Percentiles rank a stretch among this genome's conserved stretches.
Conservation (phyloP, 2,329 filamentous ascomycete species). For the Diaporthe longicolla region DNA sequence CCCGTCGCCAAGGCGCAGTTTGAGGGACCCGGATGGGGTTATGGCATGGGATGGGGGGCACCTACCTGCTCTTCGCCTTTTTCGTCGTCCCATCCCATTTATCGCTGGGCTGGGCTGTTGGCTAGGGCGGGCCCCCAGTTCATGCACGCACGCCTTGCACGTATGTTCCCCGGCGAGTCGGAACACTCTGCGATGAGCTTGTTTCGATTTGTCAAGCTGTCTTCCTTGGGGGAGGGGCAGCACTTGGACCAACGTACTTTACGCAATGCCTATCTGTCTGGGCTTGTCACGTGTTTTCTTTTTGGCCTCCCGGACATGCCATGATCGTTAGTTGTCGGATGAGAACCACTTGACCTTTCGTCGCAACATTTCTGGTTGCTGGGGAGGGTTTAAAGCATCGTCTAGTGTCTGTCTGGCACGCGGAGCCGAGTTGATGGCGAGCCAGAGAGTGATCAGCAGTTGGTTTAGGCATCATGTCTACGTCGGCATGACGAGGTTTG, state of each 20-base stretch:
- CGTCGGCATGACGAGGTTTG: background rate
- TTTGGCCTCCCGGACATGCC: too few species aligned
- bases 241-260: too few species aligned
- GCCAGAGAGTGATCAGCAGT: background rate
- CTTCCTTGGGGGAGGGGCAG: background rate
- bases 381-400: background rate
- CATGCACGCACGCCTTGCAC: conserved; percentile 8
- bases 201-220: conserved; percentile 26
- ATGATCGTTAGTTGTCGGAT: background rate
- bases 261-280: background rate
- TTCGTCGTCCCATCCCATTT: background rate
- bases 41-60: too few species aligned
- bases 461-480: background rate
- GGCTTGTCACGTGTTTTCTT: conserved; percentile 9
- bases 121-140: conserved; percentile 13
- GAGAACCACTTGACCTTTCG: background rate
- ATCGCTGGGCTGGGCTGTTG: background rate
- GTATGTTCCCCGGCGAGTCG: conserved; percentile 5
- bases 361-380: conserved; percentile 5
- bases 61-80: too few species aligned
- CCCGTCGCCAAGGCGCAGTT: conserved; percentile 15
- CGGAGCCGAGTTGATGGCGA: background rate
- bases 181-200: conserved; percentile 21
- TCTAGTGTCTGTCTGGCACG: background rate
- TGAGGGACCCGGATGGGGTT: background rate